Conservation (phyloP, 345 rosid genomes). For the Citrus australasica region DNA sequence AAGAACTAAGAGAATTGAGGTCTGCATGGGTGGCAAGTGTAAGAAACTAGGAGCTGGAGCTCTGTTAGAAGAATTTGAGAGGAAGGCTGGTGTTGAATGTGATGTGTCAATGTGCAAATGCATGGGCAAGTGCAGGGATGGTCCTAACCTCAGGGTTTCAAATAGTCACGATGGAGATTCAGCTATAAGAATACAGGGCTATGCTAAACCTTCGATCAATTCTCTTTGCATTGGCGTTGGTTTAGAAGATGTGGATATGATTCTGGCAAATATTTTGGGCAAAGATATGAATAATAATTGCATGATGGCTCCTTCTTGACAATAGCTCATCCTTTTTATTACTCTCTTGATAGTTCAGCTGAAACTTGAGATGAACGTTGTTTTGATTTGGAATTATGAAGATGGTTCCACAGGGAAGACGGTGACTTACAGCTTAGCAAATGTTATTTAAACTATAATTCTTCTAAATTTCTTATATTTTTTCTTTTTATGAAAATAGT, state of each 20-base stretch:
- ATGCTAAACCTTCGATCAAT: conserved; percentile 31
- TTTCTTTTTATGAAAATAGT: too few relatives aligned
- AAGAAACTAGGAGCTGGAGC: conserved; percentile 43
- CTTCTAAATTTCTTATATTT: too few relatives aligned
- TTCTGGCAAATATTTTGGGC: conserved; percentile 15
- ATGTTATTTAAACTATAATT: too few relatives aligned
- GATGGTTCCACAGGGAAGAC: neutral
- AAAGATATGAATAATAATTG: neutral
- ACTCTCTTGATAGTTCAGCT: neutral
- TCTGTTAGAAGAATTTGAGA: conserved; percentile 55
- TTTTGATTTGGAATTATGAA: neutral
- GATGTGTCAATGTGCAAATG: conserved; percentile 65
- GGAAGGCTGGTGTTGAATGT: conserved; percentile 39
- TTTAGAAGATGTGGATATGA: conserved; percentile 50
- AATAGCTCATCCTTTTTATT: neutral
- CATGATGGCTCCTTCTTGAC: conserved; percentile 10
- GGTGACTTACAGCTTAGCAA: too few relatives aligned
- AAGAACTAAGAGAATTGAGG: conserved; percentile 36
- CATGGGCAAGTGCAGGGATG: conserved; percentile 71
- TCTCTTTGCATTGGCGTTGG: conserved; percentile 59
- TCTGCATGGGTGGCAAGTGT: conserved; percentile 34
- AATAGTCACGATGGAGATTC: conserved; percentile 3
- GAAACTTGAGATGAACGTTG: too few relatives aligned
- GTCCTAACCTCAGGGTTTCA: conserved; percentile 54
- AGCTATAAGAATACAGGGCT: conserved; percentile 18